A percentile compares a stretch with the other conserved stretches of the same genome.
Evolutionary conservation across 106 monocot species (phyloP).

Genomic region (Allium cepa): DNA sequence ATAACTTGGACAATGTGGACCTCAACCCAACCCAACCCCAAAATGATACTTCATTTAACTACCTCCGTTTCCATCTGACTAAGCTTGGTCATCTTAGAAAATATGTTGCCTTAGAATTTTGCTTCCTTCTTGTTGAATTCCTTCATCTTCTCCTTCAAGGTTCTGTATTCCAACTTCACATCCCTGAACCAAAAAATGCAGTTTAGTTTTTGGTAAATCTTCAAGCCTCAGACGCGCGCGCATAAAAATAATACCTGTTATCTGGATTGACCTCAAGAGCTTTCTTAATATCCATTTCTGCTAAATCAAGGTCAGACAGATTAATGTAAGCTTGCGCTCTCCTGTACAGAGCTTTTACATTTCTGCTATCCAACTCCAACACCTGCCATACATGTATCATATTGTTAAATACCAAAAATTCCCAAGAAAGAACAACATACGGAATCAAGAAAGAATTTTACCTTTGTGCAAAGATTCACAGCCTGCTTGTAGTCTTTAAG

Average conservation of each 20-base stretch:
- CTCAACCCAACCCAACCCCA: too few relatives aligned
- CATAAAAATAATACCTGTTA: conserved; percentile 29
- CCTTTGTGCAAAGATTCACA: conserved; percentile 74
- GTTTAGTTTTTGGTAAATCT: not conserved
- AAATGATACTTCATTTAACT: not conserved
- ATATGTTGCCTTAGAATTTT: conserved; percentile 80
- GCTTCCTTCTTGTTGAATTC: conserved; percentile 70
- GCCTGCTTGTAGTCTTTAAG: conserved; percentile 70
- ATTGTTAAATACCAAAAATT: not conserved
- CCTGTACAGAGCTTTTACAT: conserved; percentile 77
- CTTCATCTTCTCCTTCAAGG: conserved; percentile 57
- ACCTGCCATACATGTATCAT: conserved; percentile 28
- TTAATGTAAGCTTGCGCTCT: conserved; percentile 81
- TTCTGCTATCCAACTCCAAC: conserved; percentile 62
- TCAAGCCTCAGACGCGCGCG: not conserved
- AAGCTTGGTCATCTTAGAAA: conserved; percentile 55
- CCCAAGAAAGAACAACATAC: not conserved
- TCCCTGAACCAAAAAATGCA: conserved; percentile 23
- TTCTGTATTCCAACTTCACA: conserved; percentile 61
- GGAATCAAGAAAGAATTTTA: conserved; percentile 1
- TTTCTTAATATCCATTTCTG: conserved; percentile 79
- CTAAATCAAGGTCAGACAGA: conserved; percentile 73
- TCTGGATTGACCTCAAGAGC: conserved; percentile 79
- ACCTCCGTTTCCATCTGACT: conserved; percentile 45
- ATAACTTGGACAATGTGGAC: too few relatives aligned